phyloP scores from a whole-genome alignment of 2,329 filamentous ascomycete species.

The Fusarium ramigenum region DNA sequence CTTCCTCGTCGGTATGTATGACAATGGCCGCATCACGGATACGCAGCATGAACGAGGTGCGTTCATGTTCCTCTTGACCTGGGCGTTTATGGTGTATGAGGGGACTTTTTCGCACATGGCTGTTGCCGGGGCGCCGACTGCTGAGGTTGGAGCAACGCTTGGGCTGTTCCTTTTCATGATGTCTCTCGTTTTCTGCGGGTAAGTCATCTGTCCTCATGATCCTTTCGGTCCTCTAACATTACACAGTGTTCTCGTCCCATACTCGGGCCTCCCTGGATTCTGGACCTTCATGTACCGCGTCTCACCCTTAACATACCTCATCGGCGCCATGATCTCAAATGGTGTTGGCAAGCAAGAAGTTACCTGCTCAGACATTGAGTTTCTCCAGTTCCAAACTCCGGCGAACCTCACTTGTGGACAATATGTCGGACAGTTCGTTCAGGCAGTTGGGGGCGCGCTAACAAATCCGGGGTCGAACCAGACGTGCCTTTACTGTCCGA shows the following conservation, averaged over 20 bases:
- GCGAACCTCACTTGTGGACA: conserved; percentile 58
- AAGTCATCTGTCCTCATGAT: background rate
- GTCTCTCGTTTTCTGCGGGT: conserved; percentile 36
- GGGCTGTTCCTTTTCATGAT: conserved; percentile 52
- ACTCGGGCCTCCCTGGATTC: conserved; percentile 67
- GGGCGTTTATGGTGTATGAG: conserved; percentile 71
- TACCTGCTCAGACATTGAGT: conserved; percentile 62
- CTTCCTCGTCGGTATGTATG: conserved; percentile 74
- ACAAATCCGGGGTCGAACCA: conserved; percentile 45
- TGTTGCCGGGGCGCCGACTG: conserved; percentile 69
- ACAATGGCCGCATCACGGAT: conserved; percentile 69
- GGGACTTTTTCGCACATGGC: conserved; percentile 72
- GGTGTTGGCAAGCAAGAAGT: conserved; percentile 42
- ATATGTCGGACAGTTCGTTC: conserved; percentile 59
- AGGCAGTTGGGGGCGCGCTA: conserved; percentile 56
- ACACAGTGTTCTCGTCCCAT: conserved; percentile 66
- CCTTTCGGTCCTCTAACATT: fast-evolving
- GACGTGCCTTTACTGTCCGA: conserved; percentile 55
- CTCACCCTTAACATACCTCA: conserved; percentile 71
- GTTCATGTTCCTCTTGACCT: conserved; percentile 71
- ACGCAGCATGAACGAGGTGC: conserved; percentile 58
- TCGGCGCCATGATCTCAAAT: conserved; percentile 65
- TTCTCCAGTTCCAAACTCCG: conserved; percentile 70
- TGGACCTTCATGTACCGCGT: conserved; percentile 78
- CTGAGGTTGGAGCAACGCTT: conserved; percentile 36